Conservation (phyloP, 108 stramenopile species). For the Stephanodiscus triporus region DNA sequence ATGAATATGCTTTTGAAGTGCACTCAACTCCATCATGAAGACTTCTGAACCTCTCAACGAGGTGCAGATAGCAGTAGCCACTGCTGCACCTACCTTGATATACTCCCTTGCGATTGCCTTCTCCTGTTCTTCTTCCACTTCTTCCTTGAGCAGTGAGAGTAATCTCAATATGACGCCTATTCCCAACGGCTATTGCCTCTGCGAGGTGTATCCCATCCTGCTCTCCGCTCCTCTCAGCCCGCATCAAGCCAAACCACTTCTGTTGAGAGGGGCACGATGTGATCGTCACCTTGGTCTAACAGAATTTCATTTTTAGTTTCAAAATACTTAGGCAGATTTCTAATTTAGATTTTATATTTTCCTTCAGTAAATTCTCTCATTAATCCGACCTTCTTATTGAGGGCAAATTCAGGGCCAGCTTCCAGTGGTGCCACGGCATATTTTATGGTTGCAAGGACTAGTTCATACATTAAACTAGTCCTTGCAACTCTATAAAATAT, state of each 20-base stretch:
- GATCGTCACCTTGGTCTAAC: too few relatives aligned
- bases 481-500: too few relatives aligned
- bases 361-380: too few relatives aligned
- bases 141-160: neutral
- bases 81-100: slow-evolving; percentile 5
- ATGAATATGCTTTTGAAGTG: neutral
- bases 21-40: slow-evolving; percentile 8
- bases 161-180: slow-evolving; percentile 1
- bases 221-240: slow-evolving; percentile 4
- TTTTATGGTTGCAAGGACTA: neutral
- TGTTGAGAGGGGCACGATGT: slow-evolving; percentile 27
- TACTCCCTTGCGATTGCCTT: neutral
- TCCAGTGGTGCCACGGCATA: neutral
- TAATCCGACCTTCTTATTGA: too few relatives aligned
- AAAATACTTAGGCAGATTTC: too few relatives aligned
- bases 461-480: too few relatives aligned
- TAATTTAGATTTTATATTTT: too few relatives aligned
- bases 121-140: neutral
- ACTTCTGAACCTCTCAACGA: slow-evolving; percentile 28
- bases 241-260: slow-evolving; percentile 14
- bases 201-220: slow-evolving; percentile 26
- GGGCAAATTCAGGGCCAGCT: too few relatives aligned
- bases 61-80: slow-evolving; percentile 3
- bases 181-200: neutral
- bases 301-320: too few relatives aligned